Conservation (phyloP, 805 yeast genomes). For the Lachancea thermotolerans region DNA sequence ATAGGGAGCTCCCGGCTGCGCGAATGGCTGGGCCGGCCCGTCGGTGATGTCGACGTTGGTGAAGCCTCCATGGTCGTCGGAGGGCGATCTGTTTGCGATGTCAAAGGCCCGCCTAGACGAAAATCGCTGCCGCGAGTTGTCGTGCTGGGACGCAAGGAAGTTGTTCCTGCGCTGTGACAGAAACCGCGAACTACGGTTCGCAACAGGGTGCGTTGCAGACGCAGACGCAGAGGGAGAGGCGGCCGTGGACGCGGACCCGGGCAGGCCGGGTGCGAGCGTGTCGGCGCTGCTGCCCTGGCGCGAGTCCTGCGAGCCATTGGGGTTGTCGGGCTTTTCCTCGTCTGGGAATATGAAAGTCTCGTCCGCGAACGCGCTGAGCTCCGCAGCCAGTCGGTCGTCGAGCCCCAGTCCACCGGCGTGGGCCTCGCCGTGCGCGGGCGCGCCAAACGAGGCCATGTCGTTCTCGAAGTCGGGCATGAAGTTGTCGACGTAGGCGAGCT, state of each 20-base stretch:
- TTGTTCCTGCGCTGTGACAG: conserved; percentile 27
- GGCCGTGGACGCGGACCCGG: neutral
- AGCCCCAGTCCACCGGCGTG: conserved; percentile 28
- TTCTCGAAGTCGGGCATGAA: conserved; percentile 48
- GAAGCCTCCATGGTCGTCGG: conserved; percentile 23
- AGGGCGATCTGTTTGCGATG: conserved; percentile 5
- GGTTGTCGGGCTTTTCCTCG: conserved; percentile 55
- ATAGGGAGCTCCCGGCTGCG: conserved; percentile 10
- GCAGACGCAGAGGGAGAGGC: conserved; percentile 2
- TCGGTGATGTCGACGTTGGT: conserved; percentile 15
- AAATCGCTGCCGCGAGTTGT: conserved; percentile 26
- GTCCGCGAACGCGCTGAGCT: conserved; percentile 76
- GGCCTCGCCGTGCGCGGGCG: conserved; percentile 2
- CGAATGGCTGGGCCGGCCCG: conserved; percentile 1
- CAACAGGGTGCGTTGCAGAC: neutral
- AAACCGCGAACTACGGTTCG: conserved; percentile 15
- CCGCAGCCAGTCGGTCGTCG: conserved; percentile 52
- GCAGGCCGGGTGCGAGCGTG: neutral
- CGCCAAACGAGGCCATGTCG: conserved; percentile 6
- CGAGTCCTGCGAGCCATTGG: conserved; percentile 9
- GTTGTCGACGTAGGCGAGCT: conserved; percentile 72
- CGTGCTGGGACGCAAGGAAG: conserved; percentile 29
- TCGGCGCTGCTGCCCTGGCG: conserved; percentile 9
- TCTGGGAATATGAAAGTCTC: conserved; percentile 76
- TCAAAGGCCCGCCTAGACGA: conserved; percentile 10